Conservation (phyloP, 805 yeast species). For the Isabelozyma rhagii region DNA sequence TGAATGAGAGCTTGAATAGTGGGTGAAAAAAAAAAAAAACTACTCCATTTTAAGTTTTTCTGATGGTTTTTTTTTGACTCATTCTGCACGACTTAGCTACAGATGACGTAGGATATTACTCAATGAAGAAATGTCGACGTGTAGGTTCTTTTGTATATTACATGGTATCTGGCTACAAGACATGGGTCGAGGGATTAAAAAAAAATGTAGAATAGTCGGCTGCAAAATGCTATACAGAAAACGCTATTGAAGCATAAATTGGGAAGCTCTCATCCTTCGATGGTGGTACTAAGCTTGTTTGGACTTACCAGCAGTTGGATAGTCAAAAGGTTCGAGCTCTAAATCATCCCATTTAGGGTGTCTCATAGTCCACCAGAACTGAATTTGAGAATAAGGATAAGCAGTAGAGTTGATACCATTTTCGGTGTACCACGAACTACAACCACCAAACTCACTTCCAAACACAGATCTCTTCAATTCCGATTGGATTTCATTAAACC, state of each 20-base stretch:
- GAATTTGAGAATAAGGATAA: slow-evolving; percentile 35
- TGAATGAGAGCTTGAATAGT: neutral
- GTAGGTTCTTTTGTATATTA: no score
- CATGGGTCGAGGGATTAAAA: no score
- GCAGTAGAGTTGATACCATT: slow-evolving; percentile 29
- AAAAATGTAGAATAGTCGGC: neutral
- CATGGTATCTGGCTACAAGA: no score
- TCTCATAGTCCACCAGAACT: slow-evolving; percentile 24
- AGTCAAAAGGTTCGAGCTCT: slow-evolving; percentile 3
- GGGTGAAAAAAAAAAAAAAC: neutral
- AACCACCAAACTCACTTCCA: slow-evolving; percentile 39
- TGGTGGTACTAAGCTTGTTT: neutral
- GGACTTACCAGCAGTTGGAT: neutral
- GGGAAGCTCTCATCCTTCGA: no score
- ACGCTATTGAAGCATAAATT: neutral
- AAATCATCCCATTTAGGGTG: slow-evolving; percentile 25
- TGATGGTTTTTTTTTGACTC: neutral
- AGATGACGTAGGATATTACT: neutral
- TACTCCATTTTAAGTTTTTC: neutral
- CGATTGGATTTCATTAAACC: slow-evolving; percentile 27
- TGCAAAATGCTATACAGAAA: neutral
- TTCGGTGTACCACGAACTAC: slow-evolving; percentile 36
- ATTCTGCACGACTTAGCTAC: neutral
- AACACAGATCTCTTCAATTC: slow-evolving; percentile 27
- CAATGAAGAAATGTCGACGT: neutral